These are phyloP conservation scores for Arthrobotrys megalospora DNA, from an alignment of 2,329 filamentous ascomycete genomes.

Conservation along the genomic window DNA sequence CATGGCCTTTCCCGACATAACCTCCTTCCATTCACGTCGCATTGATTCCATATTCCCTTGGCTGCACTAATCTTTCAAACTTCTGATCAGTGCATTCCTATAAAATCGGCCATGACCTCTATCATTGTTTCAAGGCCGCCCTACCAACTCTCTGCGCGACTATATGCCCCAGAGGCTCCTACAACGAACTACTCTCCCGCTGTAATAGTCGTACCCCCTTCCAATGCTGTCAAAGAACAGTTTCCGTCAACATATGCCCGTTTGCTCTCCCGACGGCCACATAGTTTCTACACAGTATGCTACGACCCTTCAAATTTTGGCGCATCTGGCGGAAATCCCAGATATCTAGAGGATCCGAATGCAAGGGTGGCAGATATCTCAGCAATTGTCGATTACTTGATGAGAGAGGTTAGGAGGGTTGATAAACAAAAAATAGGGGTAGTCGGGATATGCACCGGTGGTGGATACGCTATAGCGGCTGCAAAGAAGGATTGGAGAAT, in stretches of 20 bases:
- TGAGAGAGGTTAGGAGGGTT: conserved; percentile 13
- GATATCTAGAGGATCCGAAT: conserved; percentile 15
- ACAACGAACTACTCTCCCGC: conserved; percentile 14
- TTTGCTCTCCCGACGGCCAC: conserved; percentile 4
- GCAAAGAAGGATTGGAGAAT: conserved; percentile 68
- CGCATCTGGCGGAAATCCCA: conserved; percentile 10
- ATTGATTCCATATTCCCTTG: conserved; percentile 10
- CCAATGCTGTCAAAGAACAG: conserved; percentile 18
- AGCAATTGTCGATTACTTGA: conserved; percentile 11
- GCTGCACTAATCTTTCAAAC: background rate
- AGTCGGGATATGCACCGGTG: conserved; percentile 68
- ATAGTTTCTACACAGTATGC: conserved; percentile 21
- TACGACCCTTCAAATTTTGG: conserved; percentile 22
- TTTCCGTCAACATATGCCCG: conserved; percentile 19
- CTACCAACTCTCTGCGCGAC: conserved; percentile 5
- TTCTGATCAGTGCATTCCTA: too few relatives aligned
- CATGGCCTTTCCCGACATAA: conserved; percentile 9
- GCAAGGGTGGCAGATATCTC: conserved; percentile 5
- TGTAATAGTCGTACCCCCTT: conserved; percentile 10
- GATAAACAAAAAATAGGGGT: conserved; percentile 66
- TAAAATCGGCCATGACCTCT: background rate
- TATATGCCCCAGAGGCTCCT: conserved; percentile 10
- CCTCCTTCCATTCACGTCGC: conserved; percentile 9
- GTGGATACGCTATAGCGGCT: conserved; percentile 67
- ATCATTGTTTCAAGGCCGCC: background rate